Percentiles rank a stretch among this genome's conserved stretches.
These are phyloP conservation scores for Leccinum imitatum DNA, from an alignment of 768 basidiomycete species.

Conservation along the genomic window DNA sequence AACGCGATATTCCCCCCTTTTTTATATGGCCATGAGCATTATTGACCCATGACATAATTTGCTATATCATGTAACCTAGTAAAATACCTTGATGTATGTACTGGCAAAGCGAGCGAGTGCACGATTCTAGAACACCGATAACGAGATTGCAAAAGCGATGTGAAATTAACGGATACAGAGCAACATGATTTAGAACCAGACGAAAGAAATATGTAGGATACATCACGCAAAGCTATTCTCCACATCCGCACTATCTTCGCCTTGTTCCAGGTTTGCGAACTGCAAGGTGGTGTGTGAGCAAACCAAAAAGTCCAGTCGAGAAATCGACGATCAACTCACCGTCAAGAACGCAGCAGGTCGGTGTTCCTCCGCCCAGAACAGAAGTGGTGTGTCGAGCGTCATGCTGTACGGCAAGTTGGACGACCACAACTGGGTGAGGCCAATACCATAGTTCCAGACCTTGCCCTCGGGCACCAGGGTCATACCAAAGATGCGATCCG, in stretches of 20 bases:
- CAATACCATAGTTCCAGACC: constrained; percentile 97
- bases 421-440: constrained; percentile 89
- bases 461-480: constrained; percentile 92
- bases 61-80: neutral
- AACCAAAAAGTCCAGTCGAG: neutral
- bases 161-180: constrained; percentile 20
- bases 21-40: neutral
- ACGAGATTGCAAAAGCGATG: constrained; percentile 1
- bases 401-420: constrained; percentile 78
- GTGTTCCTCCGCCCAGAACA: constrained; percentile 97
- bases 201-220: constrained; percentile 11
- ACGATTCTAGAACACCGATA: neutral
- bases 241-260: constrained; percentile 92
- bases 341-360: constrained; percentile 41
- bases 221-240: constrained; percentile 89
- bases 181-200: neutral
- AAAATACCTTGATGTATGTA: neutral
- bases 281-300: constrained; percentile 28
- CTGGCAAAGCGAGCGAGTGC: neutral
- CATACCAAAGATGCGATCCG: constrained; percentile 95
- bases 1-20: neutral
- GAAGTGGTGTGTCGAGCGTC: constrained; percentile 86
- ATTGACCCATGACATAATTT: neutral
- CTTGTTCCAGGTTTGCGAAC: constrained; percentile 89
- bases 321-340: constrained; percentile 48